phyloP scores from a whole-genome alignment of 2,329 filamentous ascomycete species.

The Tolypocladium inflatum region DNA sequence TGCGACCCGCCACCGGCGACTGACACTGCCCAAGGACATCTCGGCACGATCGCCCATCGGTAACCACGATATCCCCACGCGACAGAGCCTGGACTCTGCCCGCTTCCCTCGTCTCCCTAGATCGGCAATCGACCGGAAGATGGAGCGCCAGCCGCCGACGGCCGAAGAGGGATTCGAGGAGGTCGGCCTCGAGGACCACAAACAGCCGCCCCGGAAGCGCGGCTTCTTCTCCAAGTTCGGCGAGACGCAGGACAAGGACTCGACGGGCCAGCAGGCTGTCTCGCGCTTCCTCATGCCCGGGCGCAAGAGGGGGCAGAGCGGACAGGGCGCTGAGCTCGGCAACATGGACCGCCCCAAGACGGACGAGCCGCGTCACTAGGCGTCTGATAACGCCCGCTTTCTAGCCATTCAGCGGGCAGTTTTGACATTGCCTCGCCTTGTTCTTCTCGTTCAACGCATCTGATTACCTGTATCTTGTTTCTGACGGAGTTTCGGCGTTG shows the following conservation, averaged over 20 bases:
- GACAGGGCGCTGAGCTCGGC: conserved; percentile 62
- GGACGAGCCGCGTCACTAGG: conserved; percentile 8
- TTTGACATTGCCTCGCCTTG: conserved; percentile 2
- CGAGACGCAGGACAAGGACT: conserved; percentile 36
- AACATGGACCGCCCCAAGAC: conserved; percentile 41
- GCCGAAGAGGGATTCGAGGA: conserved; percentile 83
- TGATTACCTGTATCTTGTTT: conserved; percentile 4
- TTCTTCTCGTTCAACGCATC: not conserved
- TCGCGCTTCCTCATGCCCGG: conserved; percentile 59
- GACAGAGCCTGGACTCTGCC: conserved; percentile 74
- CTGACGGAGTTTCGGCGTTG: conserved; percentile 15
- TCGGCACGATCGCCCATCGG: conserved; percentile 73
- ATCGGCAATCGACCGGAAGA: conserved; percentile 47
- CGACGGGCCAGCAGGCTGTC: conserved; percentile 28
- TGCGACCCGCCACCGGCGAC: conserved; percentile 7
- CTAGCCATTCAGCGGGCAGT: not conserved
- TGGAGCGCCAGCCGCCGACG: conserved; percentile 52
- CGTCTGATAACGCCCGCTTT: too few relatives aligned
- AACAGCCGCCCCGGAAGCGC: conserved; percentile 42
- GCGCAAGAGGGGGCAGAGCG: conserved; percentile 57
- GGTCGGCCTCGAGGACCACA: conserved; percentile 73
- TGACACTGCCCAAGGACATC: conserved; percentile 57
- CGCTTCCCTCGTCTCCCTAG: conserved; percentile 53
- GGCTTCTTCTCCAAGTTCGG: conserved; percentile 72
- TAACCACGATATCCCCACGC: conserved; percentile 48